phyloP scores from a whole-genome alignment of 1,284 basidiomycete species.

The Pholiota adiposa region DNA sequence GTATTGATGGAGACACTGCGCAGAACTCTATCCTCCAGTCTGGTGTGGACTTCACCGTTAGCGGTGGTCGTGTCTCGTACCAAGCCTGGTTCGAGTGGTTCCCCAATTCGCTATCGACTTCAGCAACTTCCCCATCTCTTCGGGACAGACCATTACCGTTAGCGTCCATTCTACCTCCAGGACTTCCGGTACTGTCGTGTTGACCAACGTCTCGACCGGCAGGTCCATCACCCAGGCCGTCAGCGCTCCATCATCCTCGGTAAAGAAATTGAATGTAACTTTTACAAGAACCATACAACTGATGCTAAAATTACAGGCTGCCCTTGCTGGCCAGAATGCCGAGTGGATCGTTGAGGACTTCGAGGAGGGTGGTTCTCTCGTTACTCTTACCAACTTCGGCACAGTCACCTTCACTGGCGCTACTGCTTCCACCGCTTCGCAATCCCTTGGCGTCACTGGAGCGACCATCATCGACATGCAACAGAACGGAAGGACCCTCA shows the following conservation, averaged over 20 bases:
- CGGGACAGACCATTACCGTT: slow-evolving; percentile 20
- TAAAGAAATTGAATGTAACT: not conserved
- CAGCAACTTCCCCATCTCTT: slow-evolving; percentile 16
- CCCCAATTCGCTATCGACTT: slow-evolving; percentile 22
- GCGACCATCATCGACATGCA: slow-evolving; percentile 20
- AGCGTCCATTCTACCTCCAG: slow-evolving; percentile 19
- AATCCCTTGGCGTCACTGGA: slow-evolving; percentile 14
- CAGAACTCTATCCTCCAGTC: slow-evolving; percentile 21
- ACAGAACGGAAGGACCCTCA: slow-evolving; percentile 17
- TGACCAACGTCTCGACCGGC: slow-evolving; percentile 19
- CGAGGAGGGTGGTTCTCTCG: slow-evolving; percentile 19
- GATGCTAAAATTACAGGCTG: slow-evolving; percentile 7
- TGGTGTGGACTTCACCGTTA: slow-evolving; percentile 23
- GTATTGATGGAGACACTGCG: slow-evolving; percentile 24
- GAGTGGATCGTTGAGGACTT: slow-evolving; percentile 27
- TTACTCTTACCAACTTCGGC: slow-evolving; percentile 23
- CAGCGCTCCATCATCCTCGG: slow-evolving; percentile 18
- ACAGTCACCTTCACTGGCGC: slow-evolving; percentile 23
- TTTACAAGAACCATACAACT: not conserved
- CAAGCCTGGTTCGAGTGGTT: slow-evolving; percentile 25
- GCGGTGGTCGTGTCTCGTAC: slow-evolving; percentile 17
- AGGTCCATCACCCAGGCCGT: slow-evolving; percentile 21
- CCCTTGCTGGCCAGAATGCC: slow-evolving; percentile 21
- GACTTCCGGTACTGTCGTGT: slow-evolving; percentile 19
- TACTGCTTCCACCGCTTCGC: slow-evolving; percentile 13